A percentile compares a stretch with the other conserved stretches of the same genome.
Evolutionary conservation across 768 basidiomycete species (phyloP).

Genomic region (Lentinula sp.): DNA sequence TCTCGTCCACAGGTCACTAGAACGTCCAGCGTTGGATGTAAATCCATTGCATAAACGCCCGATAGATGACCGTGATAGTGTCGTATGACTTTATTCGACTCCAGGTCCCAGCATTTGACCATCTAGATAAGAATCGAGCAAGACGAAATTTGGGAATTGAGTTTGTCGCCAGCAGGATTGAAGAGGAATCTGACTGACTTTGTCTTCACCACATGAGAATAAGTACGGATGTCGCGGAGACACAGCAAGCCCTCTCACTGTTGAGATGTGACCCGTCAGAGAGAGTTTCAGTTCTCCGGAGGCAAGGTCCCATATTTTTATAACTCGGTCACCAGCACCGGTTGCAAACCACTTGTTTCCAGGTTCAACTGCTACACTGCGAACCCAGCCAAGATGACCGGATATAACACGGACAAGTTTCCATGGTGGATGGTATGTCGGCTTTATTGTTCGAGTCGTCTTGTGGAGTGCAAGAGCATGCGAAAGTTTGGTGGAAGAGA

Average conservation of each 20-base stretch:
- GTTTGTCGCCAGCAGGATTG: not conserved
- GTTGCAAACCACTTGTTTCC: constrained; percentile 99
- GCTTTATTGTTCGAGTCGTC: constrained; percentile 90
- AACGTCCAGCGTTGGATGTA: constrained; percentile 95
- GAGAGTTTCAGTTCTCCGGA: constrained; percentile 97
- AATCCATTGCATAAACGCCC: constrained; percentile 88
- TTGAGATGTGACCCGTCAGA: constrained; percentile 95
- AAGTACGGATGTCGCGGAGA: constrained; percentile 92
- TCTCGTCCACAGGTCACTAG: constrained; percentile 95
- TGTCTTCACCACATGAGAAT: constrained; percentile 97
- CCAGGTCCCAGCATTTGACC: constrained; percentile 99
- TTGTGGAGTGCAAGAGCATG: constrained; percentile 90
- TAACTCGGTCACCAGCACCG: constrained; percentile 95
- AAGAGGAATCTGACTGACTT: constrained; percentile 41
- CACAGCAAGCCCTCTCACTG: constrained; percentile 91
- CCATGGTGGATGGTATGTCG: constrained; percentile 94
- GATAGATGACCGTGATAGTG: constrained; percentile 99
- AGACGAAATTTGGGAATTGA: not conserved
- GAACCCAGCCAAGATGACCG: constrained; percentile 97
- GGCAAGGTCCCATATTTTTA: constrained; percentile 99
- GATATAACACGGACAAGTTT: constrained; percentile 95
- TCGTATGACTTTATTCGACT: constrained; percentile 97
- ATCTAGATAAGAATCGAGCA: constrained; percentile 47
- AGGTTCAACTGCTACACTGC: constrained; percentile 93
- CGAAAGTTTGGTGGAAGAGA: constrained; percentile 67